Evolutionary conservation across 371 early-diverging fungal genomes (phyloP), one percentile per base, ranked within the genome.

Genomic region (Apophysomyces sp.): DNA sequence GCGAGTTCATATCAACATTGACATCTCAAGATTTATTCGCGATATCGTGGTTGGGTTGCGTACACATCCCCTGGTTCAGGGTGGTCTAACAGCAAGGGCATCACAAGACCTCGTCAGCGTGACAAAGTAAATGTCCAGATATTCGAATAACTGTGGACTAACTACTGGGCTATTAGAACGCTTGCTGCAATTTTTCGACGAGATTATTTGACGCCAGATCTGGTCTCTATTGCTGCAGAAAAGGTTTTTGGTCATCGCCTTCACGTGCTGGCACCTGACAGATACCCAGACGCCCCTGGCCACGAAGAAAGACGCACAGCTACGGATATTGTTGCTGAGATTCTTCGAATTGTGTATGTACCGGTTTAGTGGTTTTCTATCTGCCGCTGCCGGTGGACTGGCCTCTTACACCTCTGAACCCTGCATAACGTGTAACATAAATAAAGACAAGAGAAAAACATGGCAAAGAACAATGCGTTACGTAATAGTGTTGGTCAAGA

Each of bases 21-120:
- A 87, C 40, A 81, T 87, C 53, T 78, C 74, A 28, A 62, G 86
- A 3, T 87, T 86, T 44, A 81, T 87, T 31, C 70, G 87, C 13
- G 87, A 87, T 68, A 81, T 87, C 44, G 78, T 87, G 2, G 86
- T 87, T 7, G 86, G 81, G 11, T 63, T 87, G 21, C 79, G 87
- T 9, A 85, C 85, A 5, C 87, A 87, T 62, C 84, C 84, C 5
- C 61, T 75, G 24, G 79, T 87, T 7, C 79, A 77, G 51, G 83
- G 86, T 27, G 87, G 87, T 0, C 31, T 87, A 26, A 87, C 87
- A n/a, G 77, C 87, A 7, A 66, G 86, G 31, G 74, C 86, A 28
- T 84, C 84, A 3, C 73, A 81, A 49, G 87, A 87, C 58, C 66
- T 87, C 6, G 80, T 82, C 32, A 65, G 60, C 1, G 84, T 85